Evolutionary conservation across 148 eudicot species (phyloP).

Genomic region (Rhododendron simsii): DNA sequence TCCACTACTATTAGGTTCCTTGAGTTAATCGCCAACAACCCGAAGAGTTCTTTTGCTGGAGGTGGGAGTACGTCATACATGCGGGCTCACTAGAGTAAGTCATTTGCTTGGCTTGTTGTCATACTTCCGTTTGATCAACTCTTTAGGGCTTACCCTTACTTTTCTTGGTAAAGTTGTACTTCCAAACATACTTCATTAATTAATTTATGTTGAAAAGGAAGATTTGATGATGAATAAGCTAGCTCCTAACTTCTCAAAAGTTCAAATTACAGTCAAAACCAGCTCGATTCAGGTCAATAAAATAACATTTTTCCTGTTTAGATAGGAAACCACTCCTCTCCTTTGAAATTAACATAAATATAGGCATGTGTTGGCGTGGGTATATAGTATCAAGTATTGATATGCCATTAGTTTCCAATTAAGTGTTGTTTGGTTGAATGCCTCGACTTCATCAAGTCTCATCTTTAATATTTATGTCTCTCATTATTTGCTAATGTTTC

Average conservation of each 20-base stretch:
- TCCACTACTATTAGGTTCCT: neutral
- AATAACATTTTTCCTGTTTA: neutral
- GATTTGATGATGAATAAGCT: neutral
- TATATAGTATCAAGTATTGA: too few relatives aligned
- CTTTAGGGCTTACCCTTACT: neutral
- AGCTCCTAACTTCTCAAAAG: neutral
- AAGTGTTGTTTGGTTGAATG: neutral
- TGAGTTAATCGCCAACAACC: neutral
- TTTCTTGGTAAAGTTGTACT: neutral
- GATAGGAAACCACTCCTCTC: neutral
- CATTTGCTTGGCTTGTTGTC: too few relatives aligned
- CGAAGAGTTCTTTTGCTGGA: neutral
- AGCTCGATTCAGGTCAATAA: neutral
- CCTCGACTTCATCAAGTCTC: neutral
- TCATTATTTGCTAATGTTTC: neutral
- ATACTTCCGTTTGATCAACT: neutral
- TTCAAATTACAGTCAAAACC: too few relatives aligned
- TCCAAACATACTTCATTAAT: neutral
- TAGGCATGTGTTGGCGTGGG: neutral
- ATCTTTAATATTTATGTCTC: neutral
- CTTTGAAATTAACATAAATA: neutral
- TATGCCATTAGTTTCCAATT: neutral
- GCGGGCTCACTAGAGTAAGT: neutral
- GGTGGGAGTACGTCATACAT: neutral
- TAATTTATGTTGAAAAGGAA: neutral